Conservation (phyloP, 352 stramenopile genomes). For the Pythium grandisporangium region DNA sequence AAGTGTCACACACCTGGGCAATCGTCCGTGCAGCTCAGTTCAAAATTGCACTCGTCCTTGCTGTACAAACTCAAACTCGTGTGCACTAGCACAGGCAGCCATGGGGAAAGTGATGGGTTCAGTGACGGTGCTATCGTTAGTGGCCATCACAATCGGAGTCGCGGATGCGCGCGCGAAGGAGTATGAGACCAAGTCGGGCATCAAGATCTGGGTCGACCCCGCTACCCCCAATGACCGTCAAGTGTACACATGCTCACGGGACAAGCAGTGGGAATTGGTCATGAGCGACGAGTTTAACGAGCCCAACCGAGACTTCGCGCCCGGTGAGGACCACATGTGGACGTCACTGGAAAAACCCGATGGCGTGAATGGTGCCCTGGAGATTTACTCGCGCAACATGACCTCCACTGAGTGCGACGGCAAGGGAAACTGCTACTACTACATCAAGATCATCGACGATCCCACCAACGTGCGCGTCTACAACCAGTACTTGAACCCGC, state of each 20-base stretch:
- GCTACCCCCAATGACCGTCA: conserved; percentile 28
- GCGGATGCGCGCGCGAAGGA: conserved; percentile 1
- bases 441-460: conserved; percentile 44
- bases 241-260: conserved; percentile 28
- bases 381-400: conserved; percentile 91
- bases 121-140: no score
- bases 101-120: no score
- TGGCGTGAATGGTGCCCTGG: conserved; percentile 85
- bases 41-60: no score
- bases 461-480: conserved; percentile 30
- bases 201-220: conserved; percentile 40
- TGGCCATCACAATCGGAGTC: no score
- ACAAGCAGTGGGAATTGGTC: conserved; percentile 44
- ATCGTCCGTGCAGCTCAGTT: no score
- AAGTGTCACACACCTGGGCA: no score
- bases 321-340: conserved; percentile 90
- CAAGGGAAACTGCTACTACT: conserved; percentile 47
- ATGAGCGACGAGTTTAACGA: conserved; percentile 93
- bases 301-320: conserved; percentile 75
- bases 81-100: no score
- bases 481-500: conserved; percentile 44
- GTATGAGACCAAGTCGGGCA: conserved; percentile 40
- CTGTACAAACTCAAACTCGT: no score
- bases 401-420: conserved; percentile 41
- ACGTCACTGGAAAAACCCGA: conserved; percentile 93